phyloP scores from a whole-genome alignment of 805 yeast species.

The Yarrowia sp. region DNA sequence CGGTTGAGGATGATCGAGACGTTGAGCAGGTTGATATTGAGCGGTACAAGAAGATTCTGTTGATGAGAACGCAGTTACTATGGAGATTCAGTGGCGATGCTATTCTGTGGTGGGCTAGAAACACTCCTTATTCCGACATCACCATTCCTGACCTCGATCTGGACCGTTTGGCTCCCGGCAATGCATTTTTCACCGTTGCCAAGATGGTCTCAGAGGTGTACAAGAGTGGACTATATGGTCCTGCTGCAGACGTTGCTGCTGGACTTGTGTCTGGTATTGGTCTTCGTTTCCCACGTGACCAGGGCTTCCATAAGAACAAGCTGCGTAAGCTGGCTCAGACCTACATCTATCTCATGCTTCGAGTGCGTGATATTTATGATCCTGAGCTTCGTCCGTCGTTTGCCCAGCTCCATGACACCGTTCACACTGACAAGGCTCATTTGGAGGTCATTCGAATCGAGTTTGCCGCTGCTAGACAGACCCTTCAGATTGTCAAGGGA shows the following conservation, averaged over 20 bases:
- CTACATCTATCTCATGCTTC: slow-evolving; percentile 24
- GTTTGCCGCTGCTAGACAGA: slow-evolving; percentile 24
- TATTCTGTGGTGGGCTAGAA: slow-evolving; percentile 23
- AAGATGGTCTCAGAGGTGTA: slow-evolving; percentile 16
- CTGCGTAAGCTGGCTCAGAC: slow-evolving; percentile 22
- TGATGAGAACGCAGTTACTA: slow-evolving; percentile 20
- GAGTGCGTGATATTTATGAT: slow-evolving; percentile 9
- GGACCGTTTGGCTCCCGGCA: slow-evolving; percentile 4
- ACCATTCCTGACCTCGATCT: slow-evolving; percentile 12
- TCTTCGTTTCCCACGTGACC: slow-evolving; percentile 15
- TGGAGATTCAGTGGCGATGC: slow-evolving; percentile 4
- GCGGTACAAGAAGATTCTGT: slow-evolving; percentile 22
- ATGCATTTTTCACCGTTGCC: slow-evolving; percentile 13
- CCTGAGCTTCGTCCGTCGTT: slow-evolving; percentile 31
- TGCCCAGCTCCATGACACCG: slow-evolving; percentile 19
- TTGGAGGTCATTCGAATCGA: slow-evolving; percentile 14
- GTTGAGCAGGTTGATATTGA: slow-evolving; percentile 20
- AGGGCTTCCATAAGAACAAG: slow-evolving; percentile 1
- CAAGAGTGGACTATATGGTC: slow-evolving; percentile 3
- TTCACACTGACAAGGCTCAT: slow-evolving; percentile 12
- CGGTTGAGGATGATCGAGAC: slow-evolving; percentile 3
- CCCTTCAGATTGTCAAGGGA: slow-evolving; percentile 13
- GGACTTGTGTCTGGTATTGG: slow-evolving; percentile 17
- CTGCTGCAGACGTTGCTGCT: slow-evolving; percentile 3
- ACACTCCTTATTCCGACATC: slow-evolving; percentile 6